These are phyloP conservation scores for Plasmodium reichenowi DNA, from an alignment of 169 alveolate genomes.

Conservation along the genomic window DNA sequence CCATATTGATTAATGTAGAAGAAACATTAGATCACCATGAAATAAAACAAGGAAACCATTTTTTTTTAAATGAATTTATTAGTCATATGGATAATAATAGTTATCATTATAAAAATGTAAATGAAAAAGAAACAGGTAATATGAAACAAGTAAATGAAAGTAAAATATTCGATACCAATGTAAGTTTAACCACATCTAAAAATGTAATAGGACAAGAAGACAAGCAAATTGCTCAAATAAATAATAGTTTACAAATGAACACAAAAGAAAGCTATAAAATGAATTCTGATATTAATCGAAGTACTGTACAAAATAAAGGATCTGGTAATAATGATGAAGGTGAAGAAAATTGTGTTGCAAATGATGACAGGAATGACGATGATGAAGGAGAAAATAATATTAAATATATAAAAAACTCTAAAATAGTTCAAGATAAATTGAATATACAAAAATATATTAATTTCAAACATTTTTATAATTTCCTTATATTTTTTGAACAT, in stretches of 20 bases:
- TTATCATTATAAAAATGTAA: conserved; percentile 20
- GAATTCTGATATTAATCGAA: conserved; percentile 15
- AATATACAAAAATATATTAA: conserved; percentile 64
- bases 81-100: conserved; percentile 18
- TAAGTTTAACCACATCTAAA: conserved; percentile 19
- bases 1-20: conserved; percentile 19
- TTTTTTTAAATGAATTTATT: conserved; percentile 36
- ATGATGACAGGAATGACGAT: conserved; percentile 18
- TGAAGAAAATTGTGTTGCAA: conserved; percentile 7
- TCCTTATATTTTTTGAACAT: conserved; percentile 49
- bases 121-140: conserved; percentile 7
- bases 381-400: conserved; percentile 44
- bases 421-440: conserved; percentile 50
- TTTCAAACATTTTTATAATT: conserved; percentile 66
- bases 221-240: conserved; percentile 37
- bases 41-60: conserved; percentile 13
- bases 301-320: conserved; percentile 21
- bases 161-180: conserved; percentile 9
- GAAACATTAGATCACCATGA: conserved; percentile 10
- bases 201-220: conserved; percentile 23
- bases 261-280: conserved; percentile 55
- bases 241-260: conserved; percentile 54
- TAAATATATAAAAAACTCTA: conserved; percentile 61
- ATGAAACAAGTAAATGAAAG: conserved; percentile 1
- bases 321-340: conserved; percentile 12